A percentile compares a stretch with the other conserved stretches of the same genome.
Conservation (phyloP, 225 moss, liverwort and hornwort genomes). For the Marchantia polymorpha region DNA sequence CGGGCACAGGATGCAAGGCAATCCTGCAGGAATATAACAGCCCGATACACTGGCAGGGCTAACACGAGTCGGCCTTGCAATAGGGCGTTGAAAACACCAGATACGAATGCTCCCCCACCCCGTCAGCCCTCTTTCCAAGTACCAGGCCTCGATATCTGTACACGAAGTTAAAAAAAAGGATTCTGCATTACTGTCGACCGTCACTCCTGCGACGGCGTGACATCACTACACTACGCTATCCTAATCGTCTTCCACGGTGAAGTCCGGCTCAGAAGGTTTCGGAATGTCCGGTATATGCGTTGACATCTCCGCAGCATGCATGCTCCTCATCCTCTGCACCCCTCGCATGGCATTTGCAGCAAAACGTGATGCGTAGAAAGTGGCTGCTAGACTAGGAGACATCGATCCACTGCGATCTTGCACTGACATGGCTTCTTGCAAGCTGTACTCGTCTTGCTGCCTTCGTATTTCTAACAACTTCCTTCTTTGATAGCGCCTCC, state of each 20-base stretch:
- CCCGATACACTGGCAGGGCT: not conserved
- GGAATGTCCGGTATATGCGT: conserved; percentile 72
- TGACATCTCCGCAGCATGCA: conserved; percentile 83
- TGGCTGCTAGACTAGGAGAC: conserved; percentile 58
- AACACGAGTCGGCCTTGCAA: not conserved
- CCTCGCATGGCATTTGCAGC: conserved; percentile 89
- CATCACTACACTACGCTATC: not conserved
- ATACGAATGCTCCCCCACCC: not conserved
- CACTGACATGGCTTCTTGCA: conserved; percentile 45
- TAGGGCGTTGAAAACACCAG: not conserved
- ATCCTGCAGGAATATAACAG: not conserved
- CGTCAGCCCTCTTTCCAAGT: not conserved
- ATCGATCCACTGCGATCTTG: conserved; percentile 30
- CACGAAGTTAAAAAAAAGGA: conserved; percentile 12
- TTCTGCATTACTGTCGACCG: not conserved
- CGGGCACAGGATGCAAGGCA: not conserved
- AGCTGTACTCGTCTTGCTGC: conserved; percentile 57
- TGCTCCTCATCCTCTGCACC: conserved; percentile 73
- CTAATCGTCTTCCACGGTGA: conserved; percentile 65
- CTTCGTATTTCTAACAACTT: conserved; percentile 57
- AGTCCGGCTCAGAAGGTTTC: conserved; percentile 91
- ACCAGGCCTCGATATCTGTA: conserved; percentile 25
- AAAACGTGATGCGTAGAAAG: conserved; percentile 70
- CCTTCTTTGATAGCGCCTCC: conserved; percentile 75
- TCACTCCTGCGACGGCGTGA: not conserved